Percentiles rank a stretch among this genome's conserved stretches.
These are phyloP conservation scores for Nasturtium officinale DNA, from an alignment of 345 rosid species.

Conservation along the genomic window DNA sequence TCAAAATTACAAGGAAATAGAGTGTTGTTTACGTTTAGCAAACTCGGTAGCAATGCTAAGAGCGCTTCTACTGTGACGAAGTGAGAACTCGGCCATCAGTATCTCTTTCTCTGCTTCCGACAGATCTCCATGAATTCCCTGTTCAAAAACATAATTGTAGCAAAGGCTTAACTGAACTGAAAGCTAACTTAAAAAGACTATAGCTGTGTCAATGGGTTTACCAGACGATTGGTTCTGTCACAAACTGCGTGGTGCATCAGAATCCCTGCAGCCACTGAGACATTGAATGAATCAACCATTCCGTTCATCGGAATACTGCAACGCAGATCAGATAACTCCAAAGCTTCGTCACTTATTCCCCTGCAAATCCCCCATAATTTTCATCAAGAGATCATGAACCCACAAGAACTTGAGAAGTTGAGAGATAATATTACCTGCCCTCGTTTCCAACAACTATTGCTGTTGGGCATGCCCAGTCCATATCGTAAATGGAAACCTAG, in stretches of 20 bases:
- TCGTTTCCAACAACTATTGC: slow-evolving; percentile 98
- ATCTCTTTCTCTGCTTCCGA: slow-evolving; percentile 68
- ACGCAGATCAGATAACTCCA: slow-evolving; percentile 71
- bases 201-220: slow-evolving; percentile 29
- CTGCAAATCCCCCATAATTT: slow-evolving; percentile 43
- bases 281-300: slow-evolving; percentile 97
- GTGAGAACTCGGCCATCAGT: slow-evolving; percentile 79
- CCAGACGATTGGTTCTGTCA: slow-evolving; percentile 81
- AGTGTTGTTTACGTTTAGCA: slow-evolving; percentile 54
- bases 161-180: background rate
- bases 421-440: slow-evolving; percentile 50
- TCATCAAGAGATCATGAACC: background rate
- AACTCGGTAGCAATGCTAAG: slow-evolving; percentile 67
- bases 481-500: slow-evolving; percentile 87
- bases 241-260: slow-evolving; percentile 91
- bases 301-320: slow-evolving; percentile 97
- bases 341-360: slow-evolving; percentile 85
- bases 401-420: background rate
- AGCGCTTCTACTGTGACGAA: slow-evolving; percentile 80
- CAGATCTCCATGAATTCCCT: slow-evolving; percentile 90
- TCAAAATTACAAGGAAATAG: background rate
- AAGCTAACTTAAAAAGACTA: background rate
- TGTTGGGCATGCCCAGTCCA: slow-evolving; percentile 94
- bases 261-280: slow-evolving; percentile 95
- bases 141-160: slow-evolving; percentile 24